These are phyloP conservation scores for Tardiomyces blankii DNA, from an alignment of 1,139 yeast genomes.

Conservation along the genomic window DNA sequence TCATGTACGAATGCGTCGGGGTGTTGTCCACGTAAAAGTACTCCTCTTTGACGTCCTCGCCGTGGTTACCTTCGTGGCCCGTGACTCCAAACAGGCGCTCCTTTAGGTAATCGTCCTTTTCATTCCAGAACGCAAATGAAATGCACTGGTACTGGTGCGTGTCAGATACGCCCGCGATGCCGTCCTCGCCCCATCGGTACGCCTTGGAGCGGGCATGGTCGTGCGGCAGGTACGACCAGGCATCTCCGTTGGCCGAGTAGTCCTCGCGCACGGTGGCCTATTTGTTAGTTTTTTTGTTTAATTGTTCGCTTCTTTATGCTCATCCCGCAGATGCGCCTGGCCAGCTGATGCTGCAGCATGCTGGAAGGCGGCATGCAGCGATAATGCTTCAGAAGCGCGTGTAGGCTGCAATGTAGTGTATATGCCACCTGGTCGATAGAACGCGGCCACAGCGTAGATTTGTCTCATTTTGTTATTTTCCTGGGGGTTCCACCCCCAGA, in stretches of 20 bases:
- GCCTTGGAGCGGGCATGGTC: constrained; percentile 77
- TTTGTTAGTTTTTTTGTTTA: too few relatives aligned
- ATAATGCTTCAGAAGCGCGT: too few relatives aligned
- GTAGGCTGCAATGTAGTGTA: too few relatives aligned
- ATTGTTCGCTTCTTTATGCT: too few relatives aligned
- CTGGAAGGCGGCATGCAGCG: too few relatives aligned
- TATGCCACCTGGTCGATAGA: too few relatives aligned
- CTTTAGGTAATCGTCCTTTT: constrained; percentile 72
- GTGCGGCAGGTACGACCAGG: constrained; percentile 87
- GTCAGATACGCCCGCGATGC: constrained; percentile 85
- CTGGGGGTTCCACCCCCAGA: too few relatives aligned
- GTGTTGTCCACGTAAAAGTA: constrained; percentile 83
- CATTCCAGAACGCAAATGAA: constrained; percentile 87
- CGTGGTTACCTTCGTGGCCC: constrained; percentile 91
- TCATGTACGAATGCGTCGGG: constrained; percentile 91
- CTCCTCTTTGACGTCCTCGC: constrained; percentile 87
- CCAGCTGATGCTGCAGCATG: too few relatives aligned
- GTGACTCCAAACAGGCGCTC: constrained; percentile 86
- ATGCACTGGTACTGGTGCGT: constrained; percentile 71
- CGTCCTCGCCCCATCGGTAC: constrained; percentile 96
- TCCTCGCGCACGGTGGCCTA: constrained; percentile 82
- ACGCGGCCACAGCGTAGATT: too few relatives aligned
- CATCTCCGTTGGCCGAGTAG: constrained; percentile 75
- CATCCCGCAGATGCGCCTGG: too few relatives aligned
- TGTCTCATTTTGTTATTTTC: too few relatives aligned